A percentile compares a stretch with the other conserved stretches of the same genome.
phyloP scores from a whole-genome alignment of 2,329 filamentous ascomycete species.

The Aspergillus proliferans region DNA sequence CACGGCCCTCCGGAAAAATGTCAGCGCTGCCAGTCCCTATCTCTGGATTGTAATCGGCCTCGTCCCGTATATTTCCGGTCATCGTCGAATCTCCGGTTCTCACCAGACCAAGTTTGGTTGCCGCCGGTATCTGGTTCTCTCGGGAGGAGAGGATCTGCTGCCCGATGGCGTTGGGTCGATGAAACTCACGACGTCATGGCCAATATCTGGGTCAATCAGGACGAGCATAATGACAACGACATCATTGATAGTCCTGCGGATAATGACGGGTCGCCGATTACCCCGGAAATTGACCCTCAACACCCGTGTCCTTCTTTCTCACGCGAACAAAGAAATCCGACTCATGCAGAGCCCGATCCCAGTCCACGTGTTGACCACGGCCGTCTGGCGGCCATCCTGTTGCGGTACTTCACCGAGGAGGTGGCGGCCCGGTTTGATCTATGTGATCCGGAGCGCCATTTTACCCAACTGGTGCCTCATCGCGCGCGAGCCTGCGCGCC shows the following conservation, averaged over 20 bases:
- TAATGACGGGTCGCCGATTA: too few species aligned
- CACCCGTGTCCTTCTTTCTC: too few species aligned
- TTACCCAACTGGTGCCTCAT: constrained; percentile 37
- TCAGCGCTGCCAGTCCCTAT: neutral
- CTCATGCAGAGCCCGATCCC: neutral
- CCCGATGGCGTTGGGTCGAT: constrained; percentile 3
- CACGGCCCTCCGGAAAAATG: neutral
- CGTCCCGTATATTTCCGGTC: neutral
- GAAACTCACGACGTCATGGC: constrained; percentile 16
- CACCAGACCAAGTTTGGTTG: too few species aligned
- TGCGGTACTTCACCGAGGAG: constrained; percentile 4
- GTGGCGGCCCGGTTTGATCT: constrained; percentile 30
- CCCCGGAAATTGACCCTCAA: neutral
- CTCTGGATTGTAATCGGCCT: neutral
- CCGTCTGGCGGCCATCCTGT: constrained; percentile 4
- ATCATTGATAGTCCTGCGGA: too few species aligned
- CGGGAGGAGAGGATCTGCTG: neutral
- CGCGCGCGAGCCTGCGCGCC: constrained; percentile 36
- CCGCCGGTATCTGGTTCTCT: too few species aligned
- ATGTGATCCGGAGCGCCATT: constrained; percentile 38
- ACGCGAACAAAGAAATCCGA: too few species aligned
- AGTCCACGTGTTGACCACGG: neutral
- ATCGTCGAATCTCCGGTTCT: neutral
- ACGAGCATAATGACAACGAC: neutral
- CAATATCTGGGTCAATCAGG: constrained; percentile 15